Evolutionary conservation across 129 eudicot genomes (phyloP), one percentile per base, ranked within the genome.

Genomic region (Ambrosia artemisiifolia): DNA sequence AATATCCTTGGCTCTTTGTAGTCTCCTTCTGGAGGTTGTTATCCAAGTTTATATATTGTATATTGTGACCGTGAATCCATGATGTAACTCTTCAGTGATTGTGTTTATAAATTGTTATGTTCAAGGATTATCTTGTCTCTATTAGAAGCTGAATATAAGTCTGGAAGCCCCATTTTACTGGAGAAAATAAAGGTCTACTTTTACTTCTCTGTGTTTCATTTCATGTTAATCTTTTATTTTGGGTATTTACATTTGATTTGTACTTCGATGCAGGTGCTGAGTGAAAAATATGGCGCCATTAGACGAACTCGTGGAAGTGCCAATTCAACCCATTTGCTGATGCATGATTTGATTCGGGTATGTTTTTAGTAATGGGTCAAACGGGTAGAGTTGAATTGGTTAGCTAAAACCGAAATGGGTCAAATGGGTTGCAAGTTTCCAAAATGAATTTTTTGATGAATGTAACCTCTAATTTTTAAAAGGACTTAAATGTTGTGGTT

Each of bases 141-240:
- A 18, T 62, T 11, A 54, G 90, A 92, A 70, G 85, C 85, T 38
- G 98, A 93, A 61, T 93, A 93, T 66, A 75, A 87, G 79, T 87
- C 88, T 54, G 98, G 98, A 76, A 93, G 90, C 74, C 81, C 95
- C 71, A 86, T 93, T 70, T 87, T 93, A 69, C 89, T 80, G 60
- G 92, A 85, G 74, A 92, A 88, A 78, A 89, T 92, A 11, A 83
- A 88, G 96, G 96, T 92, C 60, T 71, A 2, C 14, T 50, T 44
- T 66, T 16, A 19, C 59, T 73, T 75, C 28, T 55, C 40, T 61
- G 7, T 40, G 62, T 18, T 42, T 53, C 42, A 48, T 68, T 11
- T 62, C 69, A 49, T 14, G 48, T 12, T 24, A 4, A 36, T 49
- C 1, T 34, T 11, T 17, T 69, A 47, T 51, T 18, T 67, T 33